phyloP scores from a whole-genome alignment of 768 basidiomycete genomes.

The Boletus rubropictus region DNA sequence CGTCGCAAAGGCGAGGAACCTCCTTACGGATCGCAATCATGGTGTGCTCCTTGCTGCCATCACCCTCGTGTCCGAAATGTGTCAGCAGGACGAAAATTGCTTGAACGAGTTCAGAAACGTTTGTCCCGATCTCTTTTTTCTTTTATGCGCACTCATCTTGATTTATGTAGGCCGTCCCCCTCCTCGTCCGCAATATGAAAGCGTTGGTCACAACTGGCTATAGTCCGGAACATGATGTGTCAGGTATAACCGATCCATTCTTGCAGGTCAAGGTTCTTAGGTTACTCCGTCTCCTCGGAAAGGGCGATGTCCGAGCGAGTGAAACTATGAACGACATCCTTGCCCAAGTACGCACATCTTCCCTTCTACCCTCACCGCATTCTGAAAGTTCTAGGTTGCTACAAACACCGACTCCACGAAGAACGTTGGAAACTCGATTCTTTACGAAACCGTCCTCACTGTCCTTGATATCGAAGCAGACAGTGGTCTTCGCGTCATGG shows the following conservation, averaged over 20 bases:
- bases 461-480: slow-evolving; percentile 98
- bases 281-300: slow-evolving; percentile 82
- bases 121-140: slow-evolving; percentile 21
- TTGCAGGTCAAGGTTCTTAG: slow-evolving; percentile 90
- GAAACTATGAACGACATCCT: slow-evolving; percentile 98
- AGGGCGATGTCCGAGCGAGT: slow-evolving; percentile 77
- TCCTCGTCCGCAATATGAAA: slow-evolving; percentile 93
- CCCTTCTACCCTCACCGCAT: neutral
- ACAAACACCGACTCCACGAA: slow-evolving; percentile 97
- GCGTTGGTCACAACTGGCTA: slow-evolving; percentile 93
- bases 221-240: slow-evolving; percentile 97
- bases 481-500: slow-evolving; percentile 93
- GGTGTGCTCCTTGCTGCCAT: slow-evolving; percentile 93
- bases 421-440: slow-evolving; percentile 96
- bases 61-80: slow-evolving; percentile 94
- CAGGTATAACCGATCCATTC: slow-evolving; percentile 98
- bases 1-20: slow-evolving; percentile 76
- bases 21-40: slow-evolving; percentile 93
- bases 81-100: slow-evolving; percentile 64
- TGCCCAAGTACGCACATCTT: slow-evolving; percentile 60
- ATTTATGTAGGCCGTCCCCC: slow-evolving; percentile 67
- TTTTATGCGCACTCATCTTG: slow-evolving; percentile 4
- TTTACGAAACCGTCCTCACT: slow-evolving; percentile 96
- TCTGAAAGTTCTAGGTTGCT: slow-evolving; percentile 61
- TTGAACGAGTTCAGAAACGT: slow-evolving; percentile 90